Evolutionary conservation across 1,139 yeast genomes (phyloP).

Genomic region (Pichia sp.): DNA sequence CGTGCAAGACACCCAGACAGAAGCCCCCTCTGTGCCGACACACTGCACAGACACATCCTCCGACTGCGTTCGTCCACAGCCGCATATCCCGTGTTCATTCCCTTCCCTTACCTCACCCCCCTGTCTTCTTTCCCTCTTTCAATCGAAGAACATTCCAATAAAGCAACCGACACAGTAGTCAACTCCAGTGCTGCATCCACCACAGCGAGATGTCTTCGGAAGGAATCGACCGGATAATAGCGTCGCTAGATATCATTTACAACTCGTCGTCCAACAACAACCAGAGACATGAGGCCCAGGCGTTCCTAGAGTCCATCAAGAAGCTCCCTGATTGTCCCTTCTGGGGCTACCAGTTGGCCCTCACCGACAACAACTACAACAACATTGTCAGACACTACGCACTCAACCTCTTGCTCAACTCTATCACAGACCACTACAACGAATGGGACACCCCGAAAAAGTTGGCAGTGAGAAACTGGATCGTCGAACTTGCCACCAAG

Average conservation of each 20-base stretch:
- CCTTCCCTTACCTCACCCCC: too few relatives aligned
- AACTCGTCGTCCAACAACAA: constrained; percentile 63
- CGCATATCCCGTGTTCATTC: too few relatives aligned
- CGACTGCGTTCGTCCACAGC: neutral
- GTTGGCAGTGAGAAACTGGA: constrained; percentile 75
- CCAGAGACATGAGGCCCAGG: constrained; percentile 64
- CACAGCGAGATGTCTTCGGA: constrained; percentile 49
- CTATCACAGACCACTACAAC: constrained; percentile 53
- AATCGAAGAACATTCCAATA: too few relatives aligned
- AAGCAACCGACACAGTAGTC: too few relatives aligned
- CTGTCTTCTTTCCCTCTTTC: too few relatives aligned
- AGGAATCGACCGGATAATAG: constrained; percentile 64
- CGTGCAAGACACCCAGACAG: too few relatives aligned
- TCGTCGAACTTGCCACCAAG: constrained; percentile 66
- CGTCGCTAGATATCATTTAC: constrained; percentile 77
- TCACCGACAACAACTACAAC: constrained; percentile 53
- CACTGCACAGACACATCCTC: neutral
- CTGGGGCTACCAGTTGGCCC: constrained; percentile 88
- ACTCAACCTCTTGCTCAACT: constrained; percentile 67
- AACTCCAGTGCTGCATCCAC: neutral
- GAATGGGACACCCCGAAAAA: constrained; percentile 58
- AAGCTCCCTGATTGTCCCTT: constrained; percentile 77
- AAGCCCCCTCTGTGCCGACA: neutral
- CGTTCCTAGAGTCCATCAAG: constrained; percentile 70
- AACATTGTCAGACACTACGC: constrained; percentile 88